A percentile compares a stretch with the other conserved stretches of the same genome.
These are phyloP conservation scores for Dillenia turbinata DNA, from an alignment of 164 flowering plant species.

Conservation along the genomic window DNA sequence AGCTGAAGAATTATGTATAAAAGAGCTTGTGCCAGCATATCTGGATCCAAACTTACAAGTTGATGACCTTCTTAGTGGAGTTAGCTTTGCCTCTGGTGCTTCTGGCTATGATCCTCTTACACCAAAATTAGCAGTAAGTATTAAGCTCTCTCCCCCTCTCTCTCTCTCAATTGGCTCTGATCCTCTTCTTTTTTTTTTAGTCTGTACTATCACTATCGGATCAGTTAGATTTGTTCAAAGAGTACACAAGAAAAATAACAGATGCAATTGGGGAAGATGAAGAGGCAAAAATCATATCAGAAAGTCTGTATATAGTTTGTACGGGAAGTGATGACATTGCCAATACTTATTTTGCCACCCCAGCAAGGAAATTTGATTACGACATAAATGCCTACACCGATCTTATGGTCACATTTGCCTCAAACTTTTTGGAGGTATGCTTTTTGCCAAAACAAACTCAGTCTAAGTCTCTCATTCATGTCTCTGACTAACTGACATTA, in stretches of 20 bases:
- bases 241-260: conserved; percentile 21
- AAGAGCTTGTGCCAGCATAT: conserved; percentile 45
- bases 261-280: conserved; percentile 24
- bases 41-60: conserved; percentile 29
- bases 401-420: conserved; percentile 20
- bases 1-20: conserved; percentile 38
- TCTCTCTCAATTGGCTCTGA: not conserved
- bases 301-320: conserved; percentile 19
- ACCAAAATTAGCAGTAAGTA: conserved; percentile 19
- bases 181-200: not conserved
- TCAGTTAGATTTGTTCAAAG: conserved; percentile 33
- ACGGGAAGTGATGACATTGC: conserved; percentile 42
- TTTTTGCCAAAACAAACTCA: not conserved
- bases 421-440: conserved; percentile 23
- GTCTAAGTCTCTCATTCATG: not conserved
- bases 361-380: conserved; percentile 11
- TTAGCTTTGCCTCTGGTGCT: conserved; percentile 62
- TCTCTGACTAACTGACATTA: not conserved
- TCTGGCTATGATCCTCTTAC: conserved; percentile 49
- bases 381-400: conserved; percentile 26
- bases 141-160: not conserved
- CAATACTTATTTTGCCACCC: conserved; percentile 24
- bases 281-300: conserved; percentile 13
- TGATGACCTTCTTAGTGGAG: conserved; percentile 50
- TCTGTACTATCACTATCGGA: conserved; percentile 22